phyloP scores from a whole-genome alignment of 1,139 yeast species.

The Torulaspora pretoriensis region DNA sequence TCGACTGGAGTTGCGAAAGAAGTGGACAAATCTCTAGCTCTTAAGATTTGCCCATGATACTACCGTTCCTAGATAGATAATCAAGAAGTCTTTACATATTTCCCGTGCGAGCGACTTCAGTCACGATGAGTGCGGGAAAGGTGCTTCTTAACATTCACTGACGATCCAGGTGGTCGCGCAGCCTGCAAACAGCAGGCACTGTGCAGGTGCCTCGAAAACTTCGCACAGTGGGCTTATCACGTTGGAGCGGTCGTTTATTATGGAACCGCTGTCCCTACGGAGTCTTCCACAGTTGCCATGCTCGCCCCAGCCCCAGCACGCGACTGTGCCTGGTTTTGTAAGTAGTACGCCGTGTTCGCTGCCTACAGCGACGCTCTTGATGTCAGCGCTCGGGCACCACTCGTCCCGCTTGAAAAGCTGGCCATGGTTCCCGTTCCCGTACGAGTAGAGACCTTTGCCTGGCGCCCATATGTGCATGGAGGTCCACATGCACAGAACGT shows the following conservation, averaged over 20 bases:
- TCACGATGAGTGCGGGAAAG: conserved; percentile 33
- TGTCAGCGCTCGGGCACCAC: neutral
- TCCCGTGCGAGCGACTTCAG: conserved; percentile 28
- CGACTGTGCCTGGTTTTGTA: conserved; percentile 30
- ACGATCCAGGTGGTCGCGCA: conserved; percentile 36
- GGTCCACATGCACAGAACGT: conserved; percentile 71
- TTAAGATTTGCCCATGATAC: conserved; percentile 19
- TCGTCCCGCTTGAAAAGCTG: conserved; percentile 44
- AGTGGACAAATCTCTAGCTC: conserved; percentile 9
- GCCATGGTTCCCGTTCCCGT: conserved; percentile 75
- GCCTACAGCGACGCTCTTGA: conserved; percentile 49
- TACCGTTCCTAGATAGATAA: conserved; percentile 30
- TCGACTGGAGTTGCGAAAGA: conserved; percentile 7
- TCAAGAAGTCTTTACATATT: conserved; percentile 37
- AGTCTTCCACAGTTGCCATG: conserved; percentile 85
- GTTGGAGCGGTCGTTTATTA: conserved; percentile 27
- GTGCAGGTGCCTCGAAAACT: neutral
- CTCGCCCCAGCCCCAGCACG: conserved; percentile 98
- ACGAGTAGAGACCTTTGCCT: conserved; percentile 40
- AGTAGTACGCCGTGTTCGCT: conserved; percentile 78
- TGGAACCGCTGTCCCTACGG: conserved; percentile 2
- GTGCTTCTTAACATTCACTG: conserved; percentile 31
- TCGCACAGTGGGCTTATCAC: conserved; percentile 20
- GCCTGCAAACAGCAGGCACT: conserved; percentile 27
- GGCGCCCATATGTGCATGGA: conserved; percentile 50